phyloP scores from a whole-genome alignment of 169 alveolate genomes.

The Plasmodium relictum region DNA sequence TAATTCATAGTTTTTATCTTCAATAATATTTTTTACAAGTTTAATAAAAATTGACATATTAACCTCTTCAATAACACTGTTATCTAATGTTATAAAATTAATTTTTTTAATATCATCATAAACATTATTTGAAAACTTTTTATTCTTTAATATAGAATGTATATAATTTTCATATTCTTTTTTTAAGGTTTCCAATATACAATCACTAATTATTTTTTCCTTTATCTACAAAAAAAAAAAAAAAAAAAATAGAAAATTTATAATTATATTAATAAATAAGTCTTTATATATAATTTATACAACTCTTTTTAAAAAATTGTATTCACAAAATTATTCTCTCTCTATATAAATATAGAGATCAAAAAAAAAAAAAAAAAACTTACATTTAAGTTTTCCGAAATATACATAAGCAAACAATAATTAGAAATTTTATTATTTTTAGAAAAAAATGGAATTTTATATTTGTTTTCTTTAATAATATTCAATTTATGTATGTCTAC shows the following conservation, averaged over 20 bases:
- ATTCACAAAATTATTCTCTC: no score
- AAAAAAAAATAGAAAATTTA: neutral
- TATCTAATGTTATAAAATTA: slow-evolving; percentile 15
- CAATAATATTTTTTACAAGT: slow-evolving; percentile 18
- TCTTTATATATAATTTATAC: no score
- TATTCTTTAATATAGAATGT: slow-evolving; percentile 13
- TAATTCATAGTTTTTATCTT: slow-evolving; percentile 15
- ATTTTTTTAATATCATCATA: slow-evolving; percentile 42
- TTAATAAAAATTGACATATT: slow-evolving; percentile 24
- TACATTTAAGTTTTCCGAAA: slow-evolving; percentile 29
- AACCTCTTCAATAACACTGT: slow-evolving; percentile 19
- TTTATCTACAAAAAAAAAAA: slow-evolving; percentile 28
- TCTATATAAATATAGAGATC: no score
- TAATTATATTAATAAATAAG: neutral
- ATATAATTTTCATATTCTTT: slow-evolving; percentile 21
- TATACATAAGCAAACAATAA: slow-evolving; percentile 9
- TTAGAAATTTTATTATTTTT: slow-evolving; percentile 2
- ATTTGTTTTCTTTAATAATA: slow-evolving; percentile 11
- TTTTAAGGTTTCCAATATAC: slow-evolving; percentile 39
- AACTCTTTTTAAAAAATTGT: no score
- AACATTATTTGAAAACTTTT: slow-evolving; percentile 20
- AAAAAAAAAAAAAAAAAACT: no score
- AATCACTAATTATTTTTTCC: slow-evolving; percentile 33
- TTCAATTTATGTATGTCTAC: slow-evolving; percentile 8
- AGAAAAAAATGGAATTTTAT: slow-evolving; percentile 27